Evolutionary conservation across 2,329 filamentous ascomycete species (phyloP).

Genomic region (Apiospora kogelbergensis): DNA sequence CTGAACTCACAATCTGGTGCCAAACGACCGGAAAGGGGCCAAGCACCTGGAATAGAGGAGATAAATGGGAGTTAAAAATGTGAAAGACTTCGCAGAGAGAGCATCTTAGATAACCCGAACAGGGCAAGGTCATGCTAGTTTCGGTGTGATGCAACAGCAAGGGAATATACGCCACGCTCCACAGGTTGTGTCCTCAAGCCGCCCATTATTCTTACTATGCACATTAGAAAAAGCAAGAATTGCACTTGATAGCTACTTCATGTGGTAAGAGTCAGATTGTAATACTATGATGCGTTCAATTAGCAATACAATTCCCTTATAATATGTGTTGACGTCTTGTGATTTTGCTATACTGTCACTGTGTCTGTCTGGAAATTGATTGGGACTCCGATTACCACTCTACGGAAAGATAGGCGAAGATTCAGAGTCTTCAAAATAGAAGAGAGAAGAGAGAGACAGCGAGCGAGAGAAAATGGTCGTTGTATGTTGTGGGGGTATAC

Average conservation of each 20-base stretch:
- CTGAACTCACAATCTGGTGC: background rate
- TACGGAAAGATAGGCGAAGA: too few species aligned
- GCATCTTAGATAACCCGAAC: background rate
- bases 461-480: background rate
- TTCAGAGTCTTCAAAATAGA: background rate
- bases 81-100: background rate
- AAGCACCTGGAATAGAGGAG: background rate
- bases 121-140: background rate
- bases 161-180: background rate
- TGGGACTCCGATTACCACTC: too few species aligned
- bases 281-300: too few species aligned
- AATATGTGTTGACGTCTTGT: too few species aligned
- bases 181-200: background rate
- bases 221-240: too few species aligned
- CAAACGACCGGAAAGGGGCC: background rate
- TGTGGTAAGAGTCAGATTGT: too few species aligned
- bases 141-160: background rate
- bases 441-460: background rate
- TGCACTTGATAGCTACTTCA: too few species aligned
- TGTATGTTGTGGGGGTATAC: background rate
- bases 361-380: background rate
- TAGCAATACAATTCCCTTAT: too few species aligned
- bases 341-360: background rate
- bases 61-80: background rate
- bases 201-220: background rate